These are phyloP conservation scores for Tylopilus sp. DNA, from an alignment of 1,284 basidiomycete species.

Conservation along the genomic window DNA sequence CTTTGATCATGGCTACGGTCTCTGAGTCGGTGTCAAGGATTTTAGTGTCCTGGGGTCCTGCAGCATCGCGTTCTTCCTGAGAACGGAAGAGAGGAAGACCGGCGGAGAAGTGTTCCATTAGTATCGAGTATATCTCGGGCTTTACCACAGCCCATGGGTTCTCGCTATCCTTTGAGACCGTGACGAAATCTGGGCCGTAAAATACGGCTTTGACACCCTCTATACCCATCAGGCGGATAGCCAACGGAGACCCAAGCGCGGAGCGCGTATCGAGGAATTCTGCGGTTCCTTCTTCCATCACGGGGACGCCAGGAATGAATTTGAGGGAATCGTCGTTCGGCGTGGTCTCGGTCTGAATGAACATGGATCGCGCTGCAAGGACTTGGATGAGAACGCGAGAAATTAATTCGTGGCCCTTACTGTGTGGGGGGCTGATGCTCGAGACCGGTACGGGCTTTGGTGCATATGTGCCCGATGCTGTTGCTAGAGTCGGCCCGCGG, in stretches of 20 bases:
- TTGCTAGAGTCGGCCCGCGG: conserved; percentile 37
- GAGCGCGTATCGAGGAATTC: conserved; percentile 91
- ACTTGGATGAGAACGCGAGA: neutral
- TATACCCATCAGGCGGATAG: conserved; percentile 89
- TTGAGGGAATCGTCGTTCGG: conserved; percentile 98
- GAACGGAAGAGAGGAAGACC: conserved; percentile 82
- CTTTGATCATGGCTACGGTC: conserved; percentile 98
- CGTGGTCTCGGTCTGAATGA: conserved; percentile 96
- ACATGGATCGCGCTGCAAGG: conserved; percentile 78
- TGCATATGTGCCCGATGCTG: conserved; percentile 34
- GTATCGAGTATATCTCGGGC: conserved; percentile 95
- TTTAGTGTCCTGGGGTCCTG: conserved; percentile 90
- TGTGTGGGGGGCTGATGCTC: conserved; percentile 18
- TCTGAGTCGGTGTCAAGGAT: conserved; percentile 97
- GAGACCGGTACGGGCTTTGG: conserved; percentile 8
- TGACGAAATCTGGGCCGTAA: conserved; percentile 98
- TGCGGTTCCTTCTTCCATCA: conserved; percentile 85
- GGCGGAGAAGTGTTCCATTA: conserved; percentile 98
- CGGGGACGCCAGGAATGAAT: conserved; percentile 90
- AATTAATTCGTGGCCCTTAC: conserved; percentile 22
- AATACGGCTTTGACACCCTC: conserved; percentile 89
- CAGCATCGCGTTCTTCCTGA: conserved; percentile 70
- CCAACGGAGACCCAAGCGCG: conserved; percentile 84
- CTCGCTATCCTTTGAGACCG: conserved; percentile 89
- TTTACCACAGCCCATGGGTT: conserved; percentile 89